These are phyloP conservation scores for Halocafeteria seosinensis DNA, from an alignment of 108 stramenopile genomes.

Conservation along the genomic window DNA sequence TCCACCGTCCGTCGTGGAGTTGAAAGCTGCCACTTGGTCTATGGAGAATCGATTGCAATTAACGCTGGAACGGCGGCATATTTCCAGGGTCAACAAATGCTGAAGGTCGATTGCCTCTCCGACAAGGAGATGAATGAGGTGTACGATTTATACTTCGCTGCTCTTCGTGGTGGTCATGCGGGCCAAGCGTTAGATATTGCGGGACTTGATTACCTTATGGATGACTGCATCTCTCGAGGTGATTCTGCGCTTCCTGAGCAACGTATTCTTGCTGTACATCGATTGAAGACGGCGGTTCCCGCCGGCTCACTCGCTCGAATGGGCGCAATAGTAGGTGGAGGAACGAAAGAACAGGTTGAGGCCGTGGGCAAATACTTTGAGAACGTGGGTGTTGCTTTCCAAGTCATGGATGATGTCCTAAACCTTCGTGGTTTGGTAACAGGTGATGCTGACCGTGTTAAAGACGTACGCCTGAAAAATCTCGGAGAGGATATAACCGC, in stretches of 20 bases:
- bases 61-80: constrained; percentile 17
- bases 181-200: constrained; percentile 13
- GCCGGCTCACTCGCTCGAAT: constrained; percentile 13
- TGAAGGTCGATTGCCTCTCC: background rate
- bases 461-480: background rate
- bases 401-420: constrained; percentile 19
- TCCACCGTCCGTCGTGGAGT: constrained; percentile 9
- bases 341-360: constrained; percentile 6
- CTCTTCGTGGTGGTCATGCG: constrained; percentile 15
- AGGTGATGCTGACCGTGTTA: constrained; percentile 4
- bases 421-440: constrained; percentile 13
- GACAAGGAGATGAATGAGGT: constrained; percentile 6
- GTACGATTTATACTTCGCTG: constrained; percentile 11
- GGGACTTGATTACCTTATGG: constrained; percentile 16
- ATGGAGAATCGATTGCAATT: constrained; percentile 4
- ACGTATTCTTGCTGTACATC: constrained; percentile 8
- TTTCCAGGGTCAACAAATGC: constrained; percentile 14
- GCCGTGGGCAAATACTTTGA: constrained; percentile 15
- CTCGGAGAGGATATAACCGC: constrained; percentile 11
- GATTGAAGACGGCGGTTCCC: constrained; percentile 16
- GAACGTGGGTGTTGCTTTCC: constrained; percentile 10
- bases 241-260: constrained; percentile 4
- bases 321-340: constrained; percentile 12
- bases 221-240: constrained; percentile 6
- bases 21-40: constrained; percentile 1